Conservation (phyloP, 2,329 filamentous ascomycete species). For the Bipolaris cookei region DNA sequence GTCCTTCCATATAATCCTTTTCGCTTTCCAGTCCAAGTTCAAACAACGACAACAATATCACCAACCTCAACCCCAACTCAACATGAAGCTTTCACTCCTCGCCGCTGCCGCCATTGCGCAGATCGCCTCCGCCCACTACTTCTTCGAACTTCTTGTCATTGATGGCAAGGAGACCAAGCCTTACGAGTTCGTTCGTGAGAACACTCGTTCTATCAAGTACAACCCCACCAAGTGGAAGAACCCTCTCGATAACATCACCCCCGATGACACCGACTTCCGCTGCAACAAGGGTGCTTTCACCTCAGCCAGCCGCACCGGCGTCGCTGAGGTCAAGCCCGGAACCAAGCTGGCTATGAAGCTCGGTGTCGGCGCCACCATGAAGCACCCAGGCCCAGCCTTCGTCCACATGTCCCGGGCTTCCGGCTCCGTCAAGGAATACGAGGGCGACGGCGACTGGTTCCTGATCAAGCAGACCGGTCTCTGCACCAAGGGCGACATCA, state of each 20-base stretch:
- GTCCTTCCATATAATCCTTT: slow-evolving; percentile 11
- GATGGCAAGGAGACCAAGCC: slow-evolving; percentile 26
- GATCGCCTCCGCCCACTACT: slow-evolving; percentile 33
- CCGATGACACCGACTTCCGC: slow-evolving; percentile 31
- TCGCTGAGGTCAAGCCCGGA: slow-evolving; percentile 25
- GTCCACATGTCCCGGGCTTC: slow-evolving; percentile 40
- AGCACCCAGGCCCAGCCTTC: slow-evolving; percentile 27
- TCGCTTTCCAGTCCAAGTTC: slow-evolving; percentile 2
- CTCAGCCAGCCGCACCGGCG: slow-evolving; percentile 17
- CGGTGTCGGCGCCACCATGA: slow-evolving; percentile 24
- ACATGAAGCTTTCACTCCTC: slow-evolving; percentile 33
- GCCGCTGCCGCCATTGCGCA: slow-evolving; percentile 21
- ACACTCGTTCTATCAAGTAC: slow-evolving; percentile 28
- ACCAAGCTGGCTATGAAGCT: slow-evolving; percentile 27
- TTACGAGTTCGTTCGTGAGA: slow-evolving; percentile 34
- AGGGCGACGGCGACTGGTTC: slow-evolving; percentile 38
- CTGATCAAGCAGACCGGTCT: slow-evolving; percentile 30
- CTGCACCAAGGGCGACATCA: slow-evolving; percentile 18
- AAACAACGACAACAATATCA: background rate
- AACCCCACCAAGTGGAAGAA: slow-evolving; percentile 36
- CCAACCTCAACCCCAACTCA: slow-evolving; percentile 5
- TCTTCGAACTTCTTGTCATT: slow-evolving; percentile 29
- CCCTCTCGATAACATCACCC: slow-evolving; percentile 28
- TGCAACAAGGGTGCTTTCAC: slow-evolving; percentile 35
- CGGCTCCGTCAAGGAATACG: slow-evolving; percentile 22